phyloP scores from a whole-genome alignment of 2,329 filamentous ascomycete genomes.

The Colletotrichum paranaense region DNA sequence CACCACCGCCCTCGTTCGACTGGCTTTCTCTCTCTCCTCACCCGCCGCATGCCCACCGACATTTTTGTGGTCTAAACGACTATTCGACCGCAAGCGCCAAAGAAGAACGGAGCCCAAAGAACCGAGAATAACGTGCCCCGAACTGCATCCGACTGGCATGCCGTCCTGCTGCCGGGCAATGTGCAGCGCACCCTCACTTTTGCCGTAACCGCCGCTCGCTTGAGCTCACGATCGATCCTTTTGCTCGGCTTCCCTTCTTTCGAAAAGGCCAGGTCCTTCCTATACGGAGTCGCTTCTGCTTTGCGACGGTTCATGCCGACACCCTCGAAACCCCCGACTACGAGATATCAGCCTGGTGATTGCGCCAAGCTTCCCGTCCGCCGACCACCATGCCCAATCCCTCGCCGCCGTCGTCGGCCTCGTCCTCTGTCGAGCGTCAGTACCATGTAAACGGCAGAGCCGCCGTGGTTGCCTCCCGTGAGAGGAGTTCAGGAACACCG shows the following conservation, averaged over 20 bases:
- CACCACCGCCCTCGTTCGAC: not conserved
- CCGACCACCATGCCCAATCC: conserved; percentile 49
- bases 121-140: not conserved
- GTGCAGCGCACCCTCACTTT: conserved; percentile 22
- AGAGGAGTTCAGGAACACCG: conserved; percentile 65
- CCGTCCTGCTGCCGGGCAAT: conserved; percentile 33
- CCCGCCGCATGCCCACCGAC: conserved; percentile 6
- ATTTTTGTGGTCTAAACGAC: conserved; percentile 5
- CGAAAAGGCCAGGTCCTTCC: not conserved
- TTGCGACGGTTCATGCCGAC: not conserved
- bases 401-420: conserved; percentile 38
- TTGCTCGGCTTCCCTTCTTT: not conserved
- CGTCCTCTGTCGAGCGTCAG: conserved; percentile 48
- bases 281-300: conserved; percentile 5
- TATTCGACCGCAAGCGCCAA: not conserved
- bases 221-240: not conserved
- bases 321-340: not conserved
- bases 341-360: conserved; percentile 2
- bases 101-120: not conserved
- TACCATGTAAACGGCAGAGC: conserved; percentile 58
- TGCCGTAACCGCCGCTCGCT: conserved; percentile 19
- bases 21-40: conserved; percentile 5
- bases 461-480: conserved; percentile 54
- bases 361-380: not conserved
- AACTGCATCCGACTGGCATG: conserved; percentile 27